These are phyloP conservation scores for Aspergillus proliferans DNA, from an alignment of 2,329 filamentous ascomycete genomes.

Conservation along the genomic window DNA sequence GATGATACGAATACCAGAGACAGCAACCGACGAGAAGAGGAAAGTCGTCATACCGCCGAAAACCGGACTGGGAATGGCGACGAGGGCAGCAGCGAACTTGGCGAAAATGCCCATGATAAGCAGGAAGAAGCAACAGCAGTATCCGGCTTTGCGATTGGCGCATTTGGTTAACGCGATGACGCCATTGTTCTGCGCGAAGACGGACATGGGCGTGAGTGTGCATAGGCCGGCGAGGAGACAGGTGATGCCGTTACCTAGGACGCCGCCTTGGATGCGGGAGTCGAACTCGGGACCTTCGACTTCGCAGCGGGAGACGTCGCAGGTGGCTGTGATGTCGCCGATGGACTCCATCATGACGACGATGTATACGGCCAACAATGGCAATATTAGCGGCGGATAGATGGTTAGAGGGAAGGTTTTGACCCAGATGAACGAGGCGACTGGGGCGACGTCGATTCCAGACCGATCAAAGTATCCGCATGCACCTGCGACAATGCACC, in stretches of 20 bases:
- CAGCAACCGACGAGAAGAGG: conserved; percentile 60
- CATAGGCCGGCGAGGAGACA: conserved; percentile 57
- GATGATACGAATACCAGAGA: conserved; percentile 62
- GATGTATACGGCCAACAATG: conserved; percentile 52
- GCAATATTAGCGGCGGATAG: conserved; percentile 61
- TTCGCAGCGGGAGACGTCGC: conserved; percentile 58
- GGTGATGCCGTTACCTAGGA: conserved; percentile 62
- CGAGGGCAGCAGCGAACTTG: conserved; percentile 63
- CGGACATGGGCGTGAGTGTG: conserved; percentile 63
- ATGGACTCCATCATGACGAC: conserved; percentile 64
- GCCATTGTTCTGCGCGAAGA: conserved; percentile 64
- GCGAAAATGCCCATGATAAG: conserved; percentile 64
- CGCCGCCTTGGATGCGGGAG: conserved; percentile 62
- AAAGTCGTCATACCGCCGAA: conserved; percentile 54
- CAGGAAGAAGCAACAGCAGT: conserved; percentile 60
- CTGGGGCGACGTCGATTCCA: conserved; percentile 56
- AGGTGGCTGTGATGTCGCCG: conserved; percentile 62
- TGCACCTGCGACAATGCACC: conserved; percentile 61
- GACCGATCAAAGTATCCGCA: conserved; percentile 59
- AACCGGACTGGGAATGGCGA: conserved; percentile 54
- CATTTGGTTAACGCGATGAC: conserved; percentile 63
- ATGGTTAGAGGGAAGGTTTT: conserved; percentile 61
- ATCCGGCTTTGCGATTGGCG: conserved; percentile 62
- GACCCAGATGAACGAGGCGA: conserved; percentile 64
- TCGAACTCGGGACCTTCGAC: conserved; percentile 61